Evolutionary conservation across 176 grass and related monocot genomes (phyloP).

Genomic region (Aechmea fasciata): DNA sequence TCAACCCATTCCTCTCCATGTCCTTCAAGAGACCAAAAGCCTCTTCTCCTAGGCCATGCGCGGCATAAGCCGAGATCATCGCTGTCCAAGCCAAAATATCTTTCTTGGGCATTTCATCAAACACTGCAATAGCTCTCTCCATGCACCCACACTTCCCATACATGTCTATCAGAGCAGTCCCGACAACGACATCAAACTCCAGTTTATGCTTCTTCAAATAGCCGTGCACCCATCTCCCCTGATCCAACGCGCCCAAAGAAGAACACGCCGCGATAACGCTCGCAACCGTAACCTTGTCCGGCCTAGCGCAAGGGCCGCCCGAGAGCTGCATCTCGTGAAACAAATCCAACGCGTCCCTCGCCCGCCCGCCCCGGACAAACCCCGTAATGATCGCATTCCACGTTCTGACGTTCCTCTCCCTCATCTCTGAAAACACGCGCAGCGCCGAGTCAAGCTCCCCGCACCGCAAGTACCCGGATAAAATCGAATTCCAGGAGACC

Average conservation of each 20-base stretch:
- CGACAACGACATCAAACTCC: constrained; percentile 12
- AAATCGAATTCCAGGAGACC: constrained; percentile 12
- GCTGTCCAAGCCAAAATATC: constrained; percentile 17
- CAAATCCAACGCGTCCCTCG: constrained; percentile 3
- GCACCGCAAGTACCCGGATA: background rate
- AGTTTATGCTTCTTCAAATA: constrained; percentile 4
- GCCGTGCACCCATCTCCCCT: constrained; percentile 6
- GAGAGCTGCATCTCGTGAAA: constrained; percentile 15
- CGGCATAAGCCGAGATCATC: constrained; percentile 13
- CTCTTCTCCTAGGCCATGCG: constrained; percentile 9
- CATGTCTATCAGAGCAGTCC: constrained; percentile 16
- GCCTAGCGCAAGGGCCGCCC: background rate
- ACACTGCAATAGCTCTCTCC: constrained; percentile 2
- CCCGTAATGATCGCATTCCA: constrained; percentile 19
- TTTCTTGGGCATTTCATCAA: constrained; percentile 3
- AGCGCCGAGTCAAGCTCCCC: constrained; percentile 6
- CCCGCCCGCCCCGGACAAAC: constrained; percentile 4
- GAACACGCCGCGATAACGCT: constrained; percentile 6
- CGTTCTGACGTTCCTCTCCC: constrained; percentile 11
- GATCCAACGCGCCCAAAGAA: constrained; percentile 12
- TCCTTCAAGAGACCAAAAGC: constrained; percentile 6
- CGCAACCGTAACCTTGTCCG: constrained; percentile 1
- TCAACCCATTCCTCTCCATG: constrained; percentile 1
- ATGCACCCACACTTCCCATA: constrained; percentile 15
- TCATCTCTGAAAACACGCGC: constrained; percentile 1